phyloP scores from a whole-genome alignment of 257 asterid species.

The Handroanthus guayacan region DNA sequence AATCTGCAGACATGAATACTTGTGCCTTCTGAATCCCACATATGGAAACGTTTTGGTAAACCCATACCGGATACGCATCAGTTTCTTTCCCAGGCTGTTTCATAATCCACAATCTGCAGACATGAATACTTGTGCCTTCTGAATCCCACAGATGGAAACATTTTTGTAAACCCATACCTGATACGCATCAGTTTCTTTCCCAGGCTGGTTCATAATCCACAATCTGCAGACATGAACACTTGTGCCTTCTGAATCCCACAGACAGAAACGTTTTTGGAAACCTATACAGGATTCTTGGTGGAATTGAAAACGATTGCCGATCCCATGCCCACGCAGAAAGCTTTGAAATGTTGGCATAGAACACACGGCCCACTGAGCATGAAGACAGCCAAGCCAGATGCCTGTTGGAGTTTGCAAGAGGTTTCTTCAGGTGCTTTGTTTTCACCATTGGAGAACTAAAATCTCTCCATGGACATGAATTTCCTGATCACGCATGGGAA shows the following conservation, averaged over 20 bases:
- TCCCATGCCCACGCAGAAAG: not conserved
- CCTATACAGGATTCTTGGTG: not conserved
- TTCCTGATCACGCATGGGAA: slow-evolving; percentile 7
- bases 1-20: not conserved
- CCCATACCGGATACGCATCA: too few species aligned
- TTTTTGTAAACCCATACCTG: too few species aligned
- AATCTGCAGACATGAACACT: not conserved
- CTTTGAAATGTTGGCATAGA: not conserved
- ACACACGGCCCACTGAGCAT: not conserved
- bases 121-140: not conserved
- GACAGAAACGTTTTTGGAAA: not conserved
- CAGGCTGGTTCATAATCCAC: not conserved
- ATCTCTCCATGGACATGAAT: not conserved
- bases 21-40: slow-evolving; percentile 2
- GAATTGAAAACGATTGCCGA: not conserved
- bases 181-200: not conserved
- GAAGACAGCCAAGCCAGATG: not conserved
- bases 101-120: not conserved
- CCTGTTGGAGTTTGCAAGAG: slow-evolving; percentile 17
- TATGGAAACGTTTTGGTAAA: too few species aligned
- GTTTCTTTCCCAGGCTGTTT: not conserved
- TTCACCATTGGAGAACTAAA: slow-evolving; percentile 8
- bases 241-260: slow-evolving; percentile 1
- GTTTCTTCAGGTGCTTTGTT: not conserved
- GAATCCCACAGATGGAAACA: too few species aligned